phyloP scores from a whole-genome alignment of 495 filamentous ascomycete genomes.

The Penicillium coprophilum region DNA sequence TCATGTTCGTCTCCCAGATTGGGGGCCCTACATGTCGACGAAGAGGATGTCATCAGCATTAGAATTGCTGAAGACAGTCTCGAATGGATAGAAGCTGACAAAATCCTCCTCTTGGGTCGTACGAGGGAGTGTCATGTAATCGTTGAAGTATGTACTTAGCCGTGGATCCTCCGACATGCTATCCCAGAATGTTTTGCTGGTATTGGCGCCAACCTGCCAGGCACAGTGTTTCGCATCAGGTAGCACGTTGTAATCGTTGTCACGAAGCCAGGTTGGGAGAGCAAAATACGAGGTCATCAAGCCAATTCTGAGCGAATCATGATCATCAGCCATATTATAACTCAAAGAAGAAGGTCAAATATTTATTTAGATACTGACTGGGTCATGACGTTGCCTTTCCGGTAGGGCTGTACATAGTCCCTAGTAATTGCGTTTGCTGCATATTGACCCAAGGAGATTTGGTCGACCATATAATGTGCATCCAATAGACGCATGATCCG shows the following conservation, averaged over 20 bases:
- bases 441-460: neutral
- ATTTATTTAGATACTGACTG: constrained; percentile 2
- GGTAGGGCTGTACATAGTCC: neutral
- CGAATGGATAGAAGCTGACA: neutral
- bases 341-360: neutral
- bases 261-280: neutral
- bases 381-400: neutral
- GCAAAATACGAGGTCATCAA: neutral
- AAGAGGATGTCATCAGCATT: neutral
- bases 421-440: constrained; percentile 1
- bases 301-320: neutral
- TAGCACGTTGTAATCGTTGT: neutral
- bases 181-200: neutral
- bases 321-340: neutral
- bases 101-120: constrained; percentile 1
- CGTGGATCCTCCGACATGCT: neutral
- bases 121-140: neutral
- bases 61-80: neutral
- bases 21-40: neutral
- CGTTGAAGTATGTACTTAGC: neutral
- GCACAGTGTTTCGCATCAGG: neutral
- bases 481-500: neutral
- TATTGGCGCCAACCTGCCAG: neutral
- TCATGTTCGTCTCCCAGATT: neutral
- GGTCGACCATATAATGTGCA: constrained; percentile 2